These are phyloP conservation scores for Trichosporon asahii DNA, from an alignment of 1,284 basidiomycete genomes.

Conservation along the genomic window DNA sequence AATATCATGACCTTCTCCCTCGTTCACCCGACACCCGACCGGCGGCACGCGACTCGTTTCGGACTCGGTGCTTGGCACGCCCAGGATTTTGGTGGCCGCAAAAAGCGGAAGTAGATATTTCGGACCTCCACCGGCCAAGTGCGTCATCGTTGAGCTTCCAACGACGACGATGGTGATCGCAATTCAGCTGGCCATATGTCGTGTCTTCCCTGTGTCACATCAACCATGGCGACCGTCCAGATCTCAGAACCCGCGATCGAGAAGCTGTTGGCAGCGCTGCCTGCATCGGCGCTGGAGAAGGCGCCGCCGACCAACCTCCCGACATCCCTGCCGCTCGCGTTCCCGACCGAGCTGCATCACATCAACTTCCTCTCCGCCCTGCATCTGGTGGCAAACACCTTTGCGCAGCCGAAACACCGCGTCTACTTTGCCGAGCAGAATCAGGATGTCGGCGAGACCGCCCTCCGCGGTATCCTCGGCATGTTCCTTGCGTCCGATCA, in stretches of 20 bases:
- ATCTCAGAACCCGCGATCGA: slow-evolving; percentile 19
- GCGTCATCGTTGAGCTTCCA: slow-evolving; percentile 6
- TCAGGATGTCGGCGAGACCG: slow-evolving; percentile 25
- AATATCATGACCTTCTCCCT: not conserved
- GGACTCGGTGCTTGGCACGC: not conserved
- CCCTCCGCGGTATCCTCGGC: slow-evolving; percentile 34
- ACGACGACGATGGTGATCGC: not conserved
- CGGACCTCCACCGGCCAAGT: not conserved
- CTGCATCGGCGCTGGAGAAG: slow-evolving; percentile 12
- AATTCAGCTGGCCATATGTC: not conserved
- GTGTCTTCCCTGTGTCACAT: not conserved
- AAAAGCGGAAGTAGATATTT: slow-evolving; percentile 8
- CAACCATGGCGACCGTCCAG: slow-evolving; percentile 16
- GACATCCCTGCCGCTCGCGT: slow-evolving; percentile 33
- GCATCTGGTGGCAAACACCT: slow-evolving; percentile 26
- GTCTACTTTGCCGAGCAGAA: slow-evolving; percentile 27
- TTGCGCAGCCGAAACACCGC: slow-evolving; percentile 26
- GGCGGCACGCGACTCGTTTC: not conserved
- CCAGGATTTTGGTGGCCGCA: not conserved
- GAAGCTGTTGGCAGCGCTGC: slow-evolving; percentile 19
- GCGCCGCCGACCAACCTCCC: slow-evolving; percentile 33
- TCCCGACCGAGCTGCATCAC: slow-evolving; percentile 34
- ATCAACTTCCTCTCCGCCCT: slow-evolving; percentile 36
- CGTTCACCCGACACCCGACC: not conserved
- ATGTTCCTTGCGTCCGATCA: slow-evolving; percentile 35